A percentile compares a stretch with the other conserved stretches of the same genome.
These are phyloP conservation scores for Dacryopinax primogenitus DNA, from an alignment of 768 basidiomycete genomes.

Conservation along the genomic window DNA sequence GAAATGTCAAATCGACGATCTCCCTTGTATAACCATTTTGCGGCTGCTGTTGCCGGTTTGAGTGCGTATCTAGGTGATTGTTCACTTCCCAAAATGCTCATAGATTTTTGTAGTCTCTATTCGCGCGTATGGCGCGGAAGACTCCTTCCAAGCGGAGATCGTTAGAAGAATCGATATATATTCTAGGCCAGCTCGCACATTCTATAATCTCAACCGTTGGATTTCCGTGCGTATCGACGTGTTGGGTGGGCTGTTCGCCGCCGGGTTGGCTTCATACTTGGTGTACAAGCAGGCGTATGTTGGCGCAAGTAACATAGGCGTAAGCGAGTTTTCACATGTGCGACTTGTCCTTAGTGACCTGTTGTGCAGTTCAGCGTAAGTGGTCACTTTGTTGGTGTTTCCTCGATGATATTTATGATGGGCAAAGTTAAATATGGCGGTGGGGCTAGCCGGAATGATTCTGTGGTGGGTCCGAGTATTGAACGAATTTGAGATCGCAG, in stretches of 20 bases:
- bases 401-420: neutral
- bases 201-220: constrained; percentile 40
- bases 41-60: constrained; percentile 27
- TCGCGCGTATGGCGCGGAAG: constrained; percentile 29
- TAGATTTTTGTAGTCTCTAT: constrained; percentile 21
- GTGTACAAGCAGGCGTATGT: constrained; percentile 23
- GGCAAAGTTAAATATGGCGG: neutral
- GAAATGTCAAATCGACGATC: constrained; percentile 30
- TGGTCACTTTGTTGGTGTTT: neutral
- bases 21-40: constrained; percentile 30
- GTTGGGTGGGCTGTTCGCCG: constrained; percentile 27
- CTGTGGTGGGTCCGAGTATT: constrained; percentile 30
- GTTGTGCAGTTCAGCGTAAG: neutral
- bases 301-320: constrained; percentile 22
- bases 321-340: constrained; percentile 10
- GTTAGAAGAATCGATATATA: constrained; percentile 44
- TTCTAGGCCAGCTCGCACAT: constrained; percentile 34
- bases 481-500: constrained; percentile 37
- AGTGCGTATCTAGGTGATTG: constrained; percentile 10
- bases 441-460: constrained; percentile 13
- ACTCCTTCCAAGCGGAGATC: constrained; percentile 23
- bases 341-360: neutral
- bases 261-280: constrained; percentile 26
- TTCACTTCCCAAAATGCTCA: neutral
- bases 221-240: constrained; percentile 26